phyloP scores from a whole-genome alignment of 352 stramenopile genomes.

The Pythium phragmitis region DNA sequence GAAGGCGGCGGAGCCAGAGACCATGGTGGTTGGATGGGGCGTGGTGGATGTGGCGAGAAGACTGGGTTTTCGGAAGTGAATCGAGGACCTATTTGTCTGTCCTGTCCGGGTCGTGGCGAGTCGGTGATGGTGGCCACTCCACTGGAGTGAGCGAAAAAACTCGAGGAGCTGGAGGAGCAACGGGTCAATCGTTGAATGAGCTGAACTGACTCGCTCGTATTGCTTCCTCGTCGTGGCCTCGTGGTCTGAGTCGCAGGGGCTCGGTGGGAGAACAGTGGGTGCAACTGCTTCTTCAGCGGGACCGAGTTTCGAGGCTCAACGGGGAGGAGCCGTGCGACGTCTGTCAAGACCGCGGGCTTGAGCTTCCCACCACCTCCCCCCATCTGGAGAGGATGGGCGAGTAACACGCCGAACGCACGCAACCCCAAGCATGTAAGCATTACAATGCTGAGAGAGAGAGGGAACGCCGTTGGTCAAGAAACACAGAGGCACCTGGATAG shows the following conservation, averaged over 20 bases:
- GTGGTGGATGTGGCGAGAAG: neutral
- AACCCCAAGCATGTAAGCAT: neutral
- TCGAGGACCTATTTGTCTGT: no score
- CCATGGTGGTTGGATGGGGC: slow-evolving; percentile 14
- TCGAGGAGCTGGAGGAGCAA: neutral
- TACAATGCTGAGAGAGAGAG: neutral
- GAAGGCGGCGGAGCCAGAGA: slow-evolving; percentile 13
- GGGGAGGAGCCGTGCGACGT: neutral
- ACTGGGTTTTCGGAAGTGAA: no score
- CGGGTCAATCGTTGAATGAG: slow-evolving; percentile 14
- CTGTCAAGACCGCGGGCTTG: neutral
- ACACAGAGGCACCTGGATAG: slow-evolving; percentile 1
- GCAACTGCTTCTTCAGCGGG: neutral
- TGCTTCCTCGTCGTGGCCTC: slow-evolving; percentile 8
- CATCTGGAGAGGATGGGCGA: slow-evolving; percentile 19
- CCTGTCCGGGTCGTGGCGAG: slow-evolving; percentile 4
- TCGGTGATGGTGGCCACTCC: slow-evolving; percentile 5
- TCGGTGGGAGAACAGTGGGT: slow-evolving; percentile 21
- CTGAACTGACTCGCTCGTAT: slow-evolving; percentile 15
- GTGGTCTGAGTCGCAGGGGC: slow-evolving; percentile 22
- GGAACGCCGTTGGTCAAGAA: neutral
- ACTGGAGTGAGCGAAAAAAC: no score
- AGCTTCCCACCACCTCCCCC: slow-evolving; percentile 1
- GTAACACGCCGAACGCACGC: no score
- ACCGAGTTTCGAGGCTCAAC: no score